Evolutionary conservation across 2,329 filamentous ascomycete species (phyloP), one percentile per base, ranked within the genome.

Genomic region (Fusarium lyarnte): DNA sequence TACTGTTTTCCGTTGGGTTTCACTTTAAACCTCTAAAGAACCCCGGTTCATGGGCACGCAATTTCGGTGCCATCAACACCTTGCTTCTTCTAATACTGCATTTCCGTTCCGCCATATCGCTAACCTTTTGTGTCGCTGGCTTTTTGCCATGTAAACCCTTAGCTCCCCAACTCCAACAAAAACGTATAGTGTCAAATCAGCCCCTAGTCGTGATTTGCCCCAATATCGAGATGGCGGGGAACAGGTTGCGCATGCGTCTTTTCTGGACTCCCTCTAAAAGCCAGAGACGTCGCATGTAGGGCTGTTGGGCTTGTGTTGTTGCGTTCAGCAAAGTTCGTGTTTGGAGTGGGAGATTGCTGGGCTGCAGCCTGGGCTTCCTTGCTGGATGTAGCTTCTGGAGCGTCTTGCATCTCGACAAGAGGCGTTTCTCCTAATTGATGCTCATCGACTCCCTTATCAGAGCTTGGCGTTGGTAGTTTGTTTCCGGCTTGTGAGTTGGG

Each of bases 231-330:
- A 23, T 80, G 74, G 43, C 79, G 73, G 25, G 76, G 71, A 29
- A 67, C 74, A 13, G 79, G 76, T 38, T 82, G 73, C 51, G 78
- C 76, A 58, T 83, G 81, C 55, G 82, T 76, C 81, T 90, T 90
- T 77, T 91, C 89, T 29, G 89, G 89, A 76, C 89, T 91, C 72
- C 87, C 87, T 76, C 89, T 87, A 82, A 89, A 88, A 75, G 89
- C 88, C 74, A 91, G 79, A 35, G 87, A 81, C 19, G 85, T 86
- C 31, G 84, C 77, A 55, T 82, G 78, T 39, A 81, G 78, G 12
- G 79, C 70, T 14, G 77, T 76, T 17, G 81, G 75, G 8, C 81
- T 82, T 25, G 78, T 74, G 14, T 78, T 78, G 31, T 71, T 63
- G 23, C 45, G 60, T 51, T 65, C 62, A 33, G 49, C 46, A 41